A percentile compares a stretch with the other conserved stretches of the same genome.
These are phyloP conservation scores for Adansonia madagascariensis DNA, from an alignment of 441 rosid species.

Conservation along the genomic window DNA sequence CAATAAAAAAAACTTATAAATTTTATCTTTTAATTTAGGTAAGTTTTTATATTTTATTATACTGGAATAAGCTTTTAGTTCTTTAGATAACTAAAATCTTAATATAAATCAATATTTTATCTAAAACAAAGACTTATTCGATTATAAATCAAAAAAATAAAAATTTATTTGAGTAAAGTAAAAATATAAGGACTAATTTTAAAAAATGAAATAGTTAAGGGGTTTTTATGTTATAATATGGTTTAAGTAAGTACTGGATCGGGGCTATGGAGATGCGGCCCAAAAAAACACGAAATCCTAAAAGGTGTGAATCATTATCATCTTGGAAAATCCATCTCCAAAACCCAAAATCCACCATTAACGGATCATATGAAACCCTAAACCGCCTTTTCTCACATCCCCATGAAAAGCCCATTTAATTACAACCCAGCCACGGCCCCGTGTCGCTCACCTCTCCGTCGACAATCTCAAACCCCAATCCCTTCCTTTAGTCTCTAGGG, in stretches of 20 bases:
- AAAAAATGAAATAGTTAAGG: too few relatives aligned
- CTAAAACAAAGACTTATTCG: too few relatives aligned
- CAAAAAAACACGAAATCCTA: background rate
- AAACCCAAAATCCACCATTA: background rate
- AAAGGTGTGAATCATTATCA: constrained; percentile 1
- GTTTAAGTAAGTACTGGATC: background rate
- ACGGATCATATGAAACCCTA: constrained; percentile 31
- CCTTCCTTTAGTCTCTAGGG: constrained; percentile 17
- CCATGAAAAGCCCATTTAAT: constrained; percentile 26
- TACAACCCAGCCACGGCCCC: constrained; percentile 6
- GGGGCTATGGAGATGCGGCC: background rate
- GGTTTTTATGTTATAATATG: too few relatives aligned
- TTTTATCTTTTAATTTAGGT: too few relatives aligned
- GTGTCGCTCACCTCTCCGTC: background rate
- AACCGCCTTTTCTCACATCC: background rate
- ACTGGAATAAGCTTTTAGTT: too few relatives aligned
- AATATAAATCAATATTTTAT: too few relatives aligned
- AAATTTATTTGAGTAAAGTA: too few relatives aligned
- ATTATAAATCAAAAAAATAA: too few relatives aligned
- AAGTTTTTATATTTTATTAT: too few relatives aligned
- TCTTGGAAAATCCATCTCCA: constrained; percentile 7
- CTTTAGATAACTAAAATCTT: too few relatives aligned
- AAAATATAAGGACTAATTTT: too few relatives aligned
- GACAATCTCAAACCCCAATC: background rate
- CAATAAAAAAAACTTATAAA: too few relatives aligned